These are phyloP conservation scores for Trametes elegans DNA, from an alignment of 768 basidiomycete genomes.

Conservation along the genomic window DNA sequence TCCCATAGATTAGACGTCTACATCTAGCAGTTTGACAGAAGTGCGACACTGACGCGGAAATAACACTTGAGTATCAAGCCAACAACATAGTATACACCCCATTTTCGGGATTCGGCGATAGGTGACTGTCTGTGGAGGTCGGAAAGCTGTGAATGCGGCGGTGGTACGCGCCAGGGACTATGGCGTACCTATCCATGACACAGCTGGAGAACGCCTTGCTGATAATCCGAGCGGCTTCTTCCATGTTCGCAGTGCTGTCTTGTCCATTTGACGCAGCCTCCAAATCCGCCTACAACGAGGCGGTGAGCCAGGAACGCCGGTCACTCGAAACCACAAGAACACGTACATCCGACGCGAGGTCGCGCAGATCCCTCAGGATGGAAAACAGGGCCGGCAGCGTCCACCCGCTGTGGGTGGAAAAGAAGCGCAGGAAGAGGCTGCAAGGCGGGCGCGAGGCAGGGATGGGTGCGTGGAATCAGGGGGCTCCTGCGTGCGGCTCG, in stretches of 20 bases:
- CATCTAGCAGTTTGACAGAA: neutral
- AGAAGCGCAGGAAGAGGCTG: slow-evolving; percentile 76
- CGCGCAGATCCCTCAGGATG: slow-evolving; percentile 76
- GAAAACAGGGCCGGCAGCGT: slow-evolving; percentile 81
- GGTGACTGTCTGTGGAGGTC: slow-evolving; percentile 53
- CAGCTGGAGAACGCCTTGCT: slow-evolving; percentile 90
- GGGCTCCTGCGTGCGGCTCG: slow-evolving; percentile 6
- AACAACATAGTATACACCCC: slow-evolving; percentile 93
- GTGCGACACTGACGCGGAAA: slow-evolving; percentile 70
- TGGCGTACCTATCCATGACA: slow-evolving; percentile 76
- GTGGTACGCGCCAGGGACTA: too few relatives aligned
- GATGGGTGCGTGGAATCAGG: slow-evolving; percentile 2
- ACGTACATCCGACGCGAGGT: slow-evolving; percentile 80
- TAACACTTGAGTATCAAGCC: slow-evolving; percentile 91
- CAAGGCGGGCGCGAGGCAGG: neutral
- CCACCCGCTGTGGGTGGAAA: slow-evolving; percentile 84
- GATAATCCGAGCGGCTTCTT: slow-evolving; percentile 83
- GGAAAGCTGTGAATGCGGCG: too few relatives aligned
- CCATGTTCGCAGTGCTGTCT: slow-evolving; percentile 50
- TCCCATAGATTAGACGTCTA: neutral
- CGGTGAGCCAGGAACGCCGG: neutral
- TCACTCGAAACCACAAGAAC: neutral
- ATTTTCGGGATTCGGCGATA: slow-evolving; percentile 72
- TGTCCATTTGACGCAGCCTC: slow-evolving; percentile 39
- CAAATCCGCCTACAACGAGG: slow-evolving; percentile 52